These are phyloP conservation scores for Metschnikowia gruessii DNA, from an alignment of 805 yeast genomes.

Conservation along the genomic window DNA sequence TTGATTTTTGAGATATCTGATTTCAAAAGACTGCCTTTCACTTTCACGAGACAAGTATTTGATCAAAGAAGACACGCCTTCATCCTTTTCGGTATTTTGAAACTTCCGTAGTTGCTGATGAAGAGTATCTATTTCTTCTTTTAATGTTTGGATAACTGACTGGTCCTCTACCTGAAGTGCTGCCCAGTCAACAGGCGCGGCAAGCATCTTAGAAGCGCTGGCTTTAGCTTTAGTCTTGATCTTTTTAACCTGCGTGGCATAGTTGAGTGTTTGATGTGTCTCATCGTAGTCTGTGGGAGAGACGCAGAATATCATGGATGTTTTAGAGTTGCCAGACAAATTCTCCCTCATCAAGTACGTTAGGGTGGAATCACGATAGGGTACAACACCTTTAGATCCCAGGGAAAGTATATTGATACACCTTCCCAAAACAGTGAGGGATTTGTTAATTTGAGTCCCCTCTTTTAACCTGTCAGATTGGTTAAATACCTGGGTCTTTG, in stretches of 20 bases:
- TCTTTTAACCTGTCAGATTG: conserved; percentile 58
- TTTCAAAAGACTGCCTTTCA: conserved; percentile 32
- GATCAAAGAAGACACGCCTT: conserved; percentile 27
- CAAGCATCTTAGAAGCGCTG: conserved; percentile 29
- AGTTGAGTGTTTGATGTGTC: conserved; percentile 68
- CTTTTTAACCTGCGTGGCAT: conserved; percentile 72
- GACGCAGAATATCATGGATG: conserved; percentile 82
- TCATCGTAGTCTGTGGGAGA: conserved; percentile 81
- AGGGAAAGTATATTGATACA: conserved; percentile 53
- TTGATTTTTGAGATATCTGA: conserved; percentile 29
- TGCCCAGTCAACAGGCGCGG: conserved; percentile 34
- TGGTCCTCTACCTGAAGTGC: conserved; percentile 26
- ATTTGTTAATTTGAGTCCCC: conserved; percentile 74
- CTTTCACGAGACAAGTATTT: conserved; percentile 33
- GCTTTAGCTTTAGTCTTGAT: conserved; percentile 61
- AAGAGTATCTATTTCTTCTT: conserved; percentile 32
- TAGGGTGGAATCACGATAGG: conserved; percentile 71
- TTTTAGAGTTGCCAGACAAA: conserved; percentile 83
- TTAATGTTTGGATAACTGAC: conserved; percentile 27
- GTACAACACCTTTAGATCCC: conserved; percentile 43
- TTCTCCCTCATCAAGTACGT: conserved; percentile 76
- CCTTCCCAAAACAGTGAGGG: conserved; percentile 74
- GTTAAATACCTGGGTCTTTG: conserved; percentile 59
- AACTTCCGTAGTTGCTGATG: conserved; percentile 20
- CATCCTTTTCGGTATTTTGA: conserved; percentile 8